Evolutionary conservation across 2,329 filamentous ascomycete species (phyloP), one percentile per base, ranked within the genome.

Genomic region (Thermoascus crustaceus): DNA sequence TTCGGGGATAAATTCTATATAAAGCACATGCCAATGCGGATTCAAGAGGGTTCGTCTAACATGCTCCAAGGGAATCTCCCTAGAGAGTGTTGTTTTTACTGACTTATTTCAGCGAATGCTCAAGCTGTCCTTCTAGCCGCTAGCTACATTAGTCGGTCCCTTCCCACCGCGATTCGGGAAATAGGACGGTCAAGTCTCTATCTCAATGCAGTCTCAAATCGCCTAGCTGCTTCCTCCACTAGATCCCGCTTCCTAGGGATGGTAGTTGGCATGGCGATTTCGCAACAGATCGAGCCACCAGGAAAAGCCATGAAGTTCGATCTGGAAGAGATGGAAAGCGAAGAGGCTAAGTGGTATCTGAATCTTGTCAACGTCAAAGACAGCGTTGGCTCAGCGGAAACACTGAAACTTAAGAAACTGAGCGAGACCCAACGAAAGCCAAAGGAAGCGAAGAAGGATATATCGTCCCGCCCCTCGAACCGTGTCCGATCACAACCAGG

Each of bases 1-100:
- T 94, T 96, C 57, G 85, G 85, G 1, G 88, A 95, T 49, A 77
- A 82, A 32, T 67, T 96, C 7, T 94, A 87, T 50, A 86, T 96
- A 47, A 83, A 78, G 39, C 87, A 96, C 58, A 76, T 82, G 0
- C 80, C 88, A 4, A 75, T 83, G n/a, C 54, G 91, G 24, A 83
- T 88, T 51, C 91, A 98, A 71, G 85, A 96, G 72, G 82, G 86
- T 84, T 62, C 48, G 61, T 40, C 16, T 18, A 27, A 7, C n/a
- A n/a, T n/a, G n/a, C n/a, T n/a, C n/a, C n/a, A n/a, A n/a, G n/a
- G n/a, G n/a, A 7, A 13, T 8, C 29, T 19, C 20, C 8, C 13
- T 20, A 19, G 3, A 11, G 8, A 29, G 10, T 21, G 14, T 23
- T 5, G 26, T 11, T 29, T 37, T 19, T 26, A 47, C 44, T 57